Base-by-base conservation (phyloP, 2,329 filamentous ascomycete species). In the Fusarium sp. region DNA sequence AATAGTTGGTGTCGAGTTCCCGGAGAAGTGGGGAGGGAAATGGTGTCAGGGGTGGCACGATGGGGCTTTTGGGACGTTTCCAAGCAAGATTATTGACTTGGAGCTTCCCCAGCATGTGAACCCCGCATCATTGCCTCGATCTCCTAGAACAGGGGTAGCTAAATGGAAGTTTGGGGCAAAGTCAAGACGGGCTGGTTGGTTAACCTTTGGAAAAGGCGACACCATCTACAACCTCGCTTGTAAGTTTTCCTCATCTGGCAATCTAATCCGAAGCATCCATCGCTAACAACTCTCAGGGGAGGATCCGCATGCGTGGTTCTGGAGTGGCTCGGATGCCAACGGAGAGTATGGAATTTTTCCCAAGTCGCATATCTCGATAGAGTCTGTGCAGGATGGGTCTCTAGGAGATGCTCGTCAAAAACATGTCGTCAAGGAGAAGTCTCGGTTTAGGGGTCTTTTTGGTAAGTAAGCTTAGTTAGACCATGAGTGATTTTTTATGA, bases 161-260 rank as follows among this genome's bases (percentile, higher is more conserved):
- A 71, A 78, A 33, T 82, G 80, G 80, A 81, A 80, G 58, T 82
- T 77, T 73, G 76, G 79, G 10, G 68, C 73, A 8, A 79, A 77
- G 63, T 68, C 55, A 6, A 60, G 57, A 11, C 58, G 61, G 11
- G 46, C 53, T 1, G 69, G 71, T 3, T 78, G 75, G 75, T 20
- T 78, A 16, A 49, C 62, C 17, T 72, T 88, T 69, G 84, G 84
- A 6, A 85, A 86, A 33, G 85, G 83, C 17, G 85, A 87, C 66
- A 86, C 84, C 6, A 87, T 86, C n/a, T 85, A 82, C 61, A 90
- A 85, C 83, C 90, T 76, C 16, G 70, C 69, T 4, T 78, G 76
- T 78, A 31, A 73, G 74, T 71, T 12, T 31, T 49, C 14, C 10
- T 22, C 12, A 4, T 35, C 35, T 40, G 49, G 11, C 2, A 33